A percentile compares a stretch with the other conserved stretches of the same genome.
phyloP scores from a whole-genome alignment of 2,329 filamentous ascomycete genomes.

The Fusarium gaditjirri region DNA sequence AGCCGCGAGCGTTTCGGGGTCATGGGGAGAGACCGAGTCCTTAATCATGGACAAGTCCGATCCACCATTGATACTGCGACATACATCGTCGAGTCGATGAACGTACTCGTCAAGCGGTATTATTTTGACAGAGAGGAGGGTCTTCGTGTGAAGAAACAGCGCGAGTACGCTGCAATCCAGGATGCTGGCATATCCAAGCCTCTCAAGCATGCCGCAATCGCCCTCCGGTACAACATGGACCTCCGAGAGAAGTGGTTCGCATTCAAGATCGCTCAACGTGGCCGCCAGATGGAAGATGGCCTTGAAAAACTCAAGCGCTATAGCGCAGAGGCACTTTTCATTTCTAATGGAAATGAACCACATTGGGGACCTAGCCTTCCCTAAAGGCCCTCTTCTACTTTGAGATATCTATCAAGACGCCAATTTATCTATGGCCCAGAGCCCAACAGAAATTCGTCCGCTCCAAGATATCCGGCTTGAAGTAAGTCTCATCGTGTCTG shows the following conservation, averaged over 20 bases:
- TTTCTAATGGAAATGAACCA: not conserved
- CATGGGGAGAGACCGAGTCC: not conserved
- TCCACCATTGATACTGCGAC: not conserved
- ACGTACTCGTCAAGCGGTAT: not conserved
- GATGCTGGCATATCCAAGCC: not conserved
- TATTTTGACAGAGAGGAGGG: constrained; percentile 23
- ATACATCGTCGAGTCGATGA: not conserved
- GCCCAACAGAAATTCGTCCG: not conserved
- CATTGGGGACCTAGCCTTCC: not conserved
- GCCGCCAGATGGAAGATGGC: not conserved
- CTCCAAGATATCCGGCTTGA: not conserved
- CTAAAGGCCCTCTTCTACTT: not conserved
- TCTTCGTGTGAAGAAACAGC: not conserved
- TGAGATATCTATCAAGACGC: not conserved
- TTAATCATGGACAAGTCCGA: not conserved
- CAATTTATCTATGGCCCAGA: not conserved
- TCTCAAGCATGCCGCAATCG: not conserved
- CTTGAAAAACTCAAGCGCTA: constrained; percentile 21
- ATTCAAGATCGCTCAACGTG: not conserved
- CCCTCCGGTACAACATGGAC: not conserved
- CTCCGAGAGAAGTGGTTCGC: not conserved
- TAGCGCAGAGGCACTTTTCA: not conserved
- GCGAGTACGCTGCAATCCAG: not conserved
- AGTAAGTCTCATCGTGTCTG: not conserved
- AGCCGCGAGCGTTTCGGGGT: not conserved